Conservation (phyloP, 306 rosid species). For the Quercus dentata region DNA sequence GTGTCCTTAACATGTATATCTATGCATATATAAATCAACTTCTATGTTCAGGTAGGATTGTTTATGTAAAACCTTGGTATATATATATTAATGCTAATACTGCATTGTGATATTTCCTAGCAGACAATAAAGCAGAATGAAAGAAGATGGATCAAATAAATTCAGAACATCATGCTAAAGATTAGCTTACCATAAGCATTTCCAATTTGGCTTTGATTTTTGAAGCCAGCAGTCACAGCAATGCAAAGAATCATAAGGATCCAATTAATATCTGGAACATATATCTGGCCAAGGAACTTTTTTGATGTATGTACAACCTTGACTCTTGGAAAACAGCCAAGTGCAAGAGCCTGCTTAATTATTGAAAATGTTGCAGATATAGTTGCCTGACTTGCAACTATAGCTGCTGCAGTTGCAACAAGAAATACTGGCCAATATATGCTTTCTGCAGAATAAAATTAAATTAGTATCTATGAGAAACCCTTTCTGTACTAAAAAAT, state of each 20-base stretch:
- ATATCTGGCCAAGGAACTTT: constrained; percentile 78
- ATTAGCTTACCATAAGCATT: constrained; percentile 77
- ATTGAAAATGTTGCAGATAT: constrained; percentile 85
- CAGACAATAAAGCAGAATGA: not conserved
- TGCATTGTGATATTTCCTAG: not conserved
- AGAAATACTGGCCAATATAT: constrained; percentile 91
- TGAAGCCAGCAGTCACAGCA: constrained; percentile 85
- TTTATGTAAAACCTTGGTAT: not conserved
- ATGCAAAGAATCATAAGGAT: constrained; percentile 93
- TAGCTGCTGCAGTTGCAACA: constrained; percentile 88
- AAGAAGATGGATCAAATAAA: not conserved
- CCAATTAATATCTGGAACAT: constrained; percentile 93
- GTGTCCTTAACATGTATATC: not conserved
- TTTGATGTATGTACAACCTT: constrained; percentile 88
- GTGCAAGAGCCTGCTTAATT: constrained; percentile 95
- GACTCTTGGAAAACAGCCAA: constrained; percentile 94
- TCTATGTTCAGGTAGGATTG: not conserved
- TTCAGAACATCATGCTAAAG: not conserved
- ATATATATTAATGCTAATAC: not conserved
- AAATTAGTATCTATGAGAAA: constrained; percentile 25
- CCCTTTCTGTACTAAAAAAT: constrained; percentile 1
- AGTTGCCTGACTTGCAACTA: constrained; percentile 96
- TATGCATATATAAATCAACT: not conserved
- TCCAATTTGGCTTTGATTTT: constrained; percentile 86
- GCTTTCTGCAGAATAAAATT: constrained; percentile 36